Base-by-base conservation (phyloP, 106 monocot genomes). In the Posidonia australis region DNA sequence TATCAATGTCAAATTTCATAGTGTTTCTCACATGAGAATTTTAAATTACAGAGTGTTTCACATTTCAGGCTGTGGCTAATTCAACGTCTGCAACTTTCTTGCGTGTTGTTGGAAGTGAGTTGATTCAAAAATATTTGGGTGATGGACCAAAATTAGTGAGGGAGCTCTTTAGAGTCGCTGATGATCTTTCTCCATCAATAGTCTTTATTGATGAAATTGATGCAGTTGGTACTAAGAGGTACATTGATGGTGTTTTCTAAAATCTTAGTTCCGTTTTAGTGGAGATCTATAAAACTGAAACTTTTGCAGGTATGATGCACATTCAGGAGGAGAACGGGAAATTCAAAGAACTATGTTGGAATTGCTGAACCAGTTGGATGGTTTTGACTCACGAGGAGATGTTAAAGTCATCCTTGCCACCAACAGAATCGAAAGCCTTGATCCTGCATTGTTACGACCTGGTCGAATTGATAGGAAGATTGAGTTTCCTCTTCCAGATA, bases 151-250 rank as follows among this genome's bases (percentile, higher is more conserved):
- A 94, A 76, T 65, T 94, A 60, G 93, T 94, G 2, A 89, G 89
- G 66, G 93, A 89, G 67, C 81, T 94, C n/a, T 94, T 94, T 54
- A 89, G 93, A 67, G 89, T 94, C 3, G 93, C 93, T 30, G 93
- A 89, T 64, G 93, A 94, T 18, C 86, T 89, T 56, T 94, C 93
- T 63, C 93, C 89, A 36, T 94, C 89, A 22, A 94, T 94, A 42
- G 93, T 94, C 54, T 94, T 94, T 68, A 94, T 94, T 69, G 93
- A 89, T 84, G 93, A 89, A 68, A 94, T 94, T 20, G 93, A 94
- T 84, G 89, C 93, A 14, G 71, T 94, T 54, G 93, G 86, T n/a
- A 83, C 93, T 14, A 93, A 93, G 59, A 93, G 93, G 93, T 82
- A 66, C 42, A 36, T 19, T 16, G 16, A 42, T 10, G 58, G 23